phyloP scores from a whole-genome alignment of 371 early-diverging fungal genomes.

The Apophysomyces variabilis region DNA sequence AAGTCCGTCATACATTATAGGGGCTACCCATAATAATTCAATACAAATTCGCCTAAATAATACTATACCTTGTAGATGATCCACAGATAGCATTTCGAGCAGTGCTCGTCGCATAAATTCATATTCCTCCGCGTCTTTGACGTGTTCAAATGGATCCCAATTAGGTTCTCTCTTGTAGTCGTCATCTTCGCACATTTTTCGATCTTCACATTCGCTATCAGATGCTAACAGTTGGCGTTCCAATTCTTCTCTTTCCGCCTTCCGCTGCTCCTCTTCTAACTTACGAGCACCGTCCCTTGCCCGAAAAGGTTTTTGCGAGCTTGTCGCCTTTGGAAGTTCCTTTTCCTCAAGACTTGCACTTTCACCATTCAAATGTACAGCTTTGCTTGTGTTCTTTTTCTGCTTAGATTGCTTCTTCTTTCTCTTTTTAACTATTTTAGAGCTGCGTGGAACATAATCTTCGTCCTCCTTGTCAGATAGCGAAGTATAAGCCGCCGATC shows the following conservation, averaged over 20 bases:
- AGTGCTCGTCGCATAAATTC: constrained; percentile 44
- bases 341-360: background rate
- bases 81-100: constrained; percentile 15
- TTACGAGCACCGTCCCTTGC: background rate
- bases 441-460: background rate
- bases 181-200: constrained; percentile 6
- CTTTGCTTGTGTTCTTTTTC: background rate
- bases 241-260: background rate
- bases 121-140: constrained; percentile 48
- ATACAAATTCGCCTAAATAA: too few species aligned
- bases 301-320: background rate
- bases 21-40: background rate
- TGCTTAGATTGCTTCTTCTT: background rate
- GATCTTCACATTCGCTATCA: background rate
- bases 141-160: constrained; percentile 39
- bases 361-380: too few species aligned
- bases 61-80: background rate
- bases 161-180: constrained; percentile 5
- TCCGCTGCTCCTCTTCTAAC: background rate
- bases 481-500: background rate
- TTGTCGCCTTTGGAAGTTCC: background rate
- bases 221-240: background rate
- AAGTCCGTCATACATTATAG: background rate
- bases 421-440: background rate
- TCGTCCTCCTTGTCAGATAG: background rate